Evolutionary conservation across 345 rosid genomes (phyloP).

Genomic region (Odontarrhena argentea): DNA sequence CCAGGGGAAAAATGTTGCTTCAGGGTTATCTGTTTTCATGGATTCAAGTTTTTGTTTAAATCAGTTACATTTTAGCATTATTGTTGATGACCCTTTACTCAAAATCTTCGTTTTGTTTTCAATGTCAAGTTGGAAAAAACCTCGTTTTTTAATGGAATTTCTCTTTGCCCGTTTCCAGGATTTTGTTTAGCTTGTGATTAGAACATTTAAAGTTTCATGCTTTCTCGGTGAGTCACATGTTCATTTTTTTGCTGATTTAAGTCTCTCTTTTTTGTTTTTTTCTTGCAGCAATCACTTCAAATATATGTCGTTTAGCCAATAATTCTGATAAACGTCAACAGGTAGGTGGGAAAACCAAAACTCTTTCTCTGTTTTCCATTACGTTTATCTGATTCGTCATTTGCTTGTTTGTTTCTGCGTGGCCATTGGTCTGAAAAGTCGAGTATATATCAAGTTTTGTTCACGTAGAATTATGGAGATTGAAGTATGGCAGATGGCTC

Average conservation of each 20-base stretch:
- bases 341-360: conserved; percentile 43
- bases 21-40: conserved; percentile 1
- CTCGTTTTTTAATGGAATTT: conserved; percentile 11
- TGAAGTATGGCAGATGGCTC: conserved; percentile 49
- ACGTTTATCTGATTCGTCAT: conserved; percentile 23
- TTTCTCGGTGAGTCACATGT: conserved; percentile 53
- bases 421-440: conserved; percentile 19
- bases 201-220: conserved; percentile 45
- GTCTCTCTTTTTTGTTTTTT: background rate
- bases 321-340: conserved; percentile 44
- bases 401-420: conserved; percentile 32
- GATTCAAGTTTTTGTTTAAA: conserved; percentile 14
- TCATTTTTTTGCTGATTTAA: conserved; percentile 32
- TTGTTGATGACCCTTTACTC: conserved; percentile 47
- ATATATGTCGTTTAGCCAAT: conserved; percentile 43
- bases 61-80: conserved; percentile 20
- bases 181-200: conserved; percentile 27
- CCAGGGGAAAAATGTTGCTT: conserved; percentile 21
- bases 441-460: conserved; percentile 34
- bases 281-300: conserved; percentile 49
- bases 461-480: conserved; percentile 33
- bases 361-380: conserved; percentile 26
- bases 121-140: conserved; percentile 22
- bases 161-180: conserved; percentile 15
- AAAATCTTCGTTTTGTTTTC: conserved; percentile 25